These are phyloP conservation scores for Sphaerosporella brunnea DNA, from an alignment of 495 filamentous ascomycete genomes.

Conservation along the genomic window DNA sequence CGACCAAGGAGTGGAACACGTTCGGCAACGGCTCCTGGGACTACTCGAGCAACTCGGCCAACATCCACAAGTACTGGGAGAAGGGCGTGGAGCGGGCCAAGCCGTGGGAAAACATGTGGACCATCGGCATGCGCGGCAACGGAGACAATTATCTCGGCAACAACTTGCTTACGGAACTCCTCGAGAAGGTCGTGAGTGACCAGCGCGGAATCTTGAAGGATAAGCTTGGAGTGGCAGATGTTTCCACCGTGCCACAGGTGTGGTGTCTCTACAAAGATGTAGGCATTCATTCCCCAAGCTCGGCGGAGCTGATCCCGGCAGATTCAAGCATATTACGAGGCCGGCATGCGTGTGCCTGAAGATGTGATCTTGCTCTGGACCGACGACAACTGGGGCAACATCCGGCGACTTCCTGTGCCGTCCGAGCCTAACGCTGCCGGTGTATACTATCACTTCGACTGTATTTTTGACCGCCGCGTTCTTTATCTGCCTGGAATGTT, in stretches of 20 bases:
- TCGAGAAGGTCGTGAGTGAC: constrained; percentile 41
- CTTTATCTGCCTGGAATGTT: no score
- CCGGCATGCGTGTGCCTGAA: constrained; percentile 49
- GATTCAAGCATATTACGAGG: constrained; percentile 44
- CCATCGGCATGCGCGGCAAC: constrained; percentile 55
- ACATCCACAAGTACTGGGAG: constrained; percentile 47
- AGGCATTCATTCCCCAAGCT: neutral
- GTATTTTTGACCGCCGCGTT: neutral
- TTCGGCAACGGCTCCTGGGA: constrained; percentile 44
- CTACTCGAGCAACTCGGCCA: constrained; percentile 47
- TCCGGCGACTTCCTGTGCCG: constrained; percentile 43
- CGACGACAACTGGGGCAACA: constrained; percentile 61
- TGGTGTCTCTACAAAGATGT: constrained; percentile 62
- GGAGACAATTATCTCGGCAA: constrained; percentile 43
- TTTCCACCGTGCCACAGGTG: constrained; percentile 45
- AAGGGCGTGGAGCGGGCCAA: constrained; percentile 47
- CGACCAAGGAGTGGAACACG: constrained; percentile 48
- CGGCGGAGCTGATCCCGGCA: constrained; percentile 9
- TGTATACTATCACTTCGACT: constrained; percentile 67
- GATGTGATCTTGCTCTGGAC: constrained; percentile 57
- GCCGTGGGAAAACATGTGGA: constrained; percentile 47
- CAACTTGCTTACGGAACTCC: constrained; percentile 39
- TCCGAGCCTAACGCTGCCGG: constrained; percentile 54
- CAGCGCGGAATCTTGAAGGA: constrained; percentile 40
- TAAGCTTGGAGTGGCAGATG: constrained; percentile 36